Percentiles rank a stretch among this genome's conserved stretches.
phyloP scores from a whole-genome alignment of 805 yeast genomes.

The Candida anglica region DNA sequence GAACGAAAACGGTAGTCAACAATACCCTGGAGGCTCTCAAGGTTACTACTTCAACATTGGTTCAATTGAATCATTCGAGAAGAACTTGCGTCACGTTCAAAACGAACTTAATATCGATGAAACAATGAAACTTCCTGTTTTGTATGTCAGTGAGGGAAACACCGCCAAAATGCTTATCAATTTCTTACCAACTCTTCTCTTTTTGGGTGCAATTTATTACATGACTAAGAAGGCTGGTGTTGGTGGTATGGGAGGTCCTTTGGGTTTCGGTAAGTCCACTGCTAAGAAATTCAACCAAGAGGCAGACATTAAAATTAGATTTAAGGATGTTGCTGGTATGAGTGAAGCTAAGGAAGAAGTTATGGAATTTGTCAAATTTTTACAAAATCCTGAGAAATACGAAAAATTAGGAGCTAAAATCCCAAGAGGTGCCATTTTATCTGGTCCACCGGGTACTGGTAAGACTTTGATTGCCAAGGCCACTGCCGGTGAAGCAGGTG shows the following conservation, averaged over 20 bases:
- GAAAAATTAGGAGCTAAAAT: constrained; percentile 94
- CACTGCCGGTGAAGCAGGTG: constrained; percentile 99
- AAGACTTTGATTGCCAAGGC: constrained; percentile 96
- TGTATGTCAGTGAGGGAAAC: constrained; percentile 71
- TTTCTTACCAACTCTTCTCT: constrained; percentile 81
- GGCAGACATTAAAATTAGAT: constrained; percentile 81
- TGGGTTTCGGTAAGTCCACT: constrained; percentile 82
- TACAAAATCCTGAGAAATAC: constrained; percentile 85
- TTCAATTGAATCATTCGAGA: constrained; percentile 83
- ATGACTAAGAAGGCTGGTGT: constrained; percentile 67
- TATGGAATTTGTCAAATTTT: constrained; percentile 94
- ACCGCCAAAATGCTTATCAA: constrained; percentile 61
- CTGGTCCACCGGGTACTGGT: constrained; percentile 99
- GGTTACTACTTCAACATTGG: constrained; percentile 71
- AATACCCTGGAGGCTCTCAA: constrained; percentile 31
- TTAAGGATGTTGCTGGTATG: constrained; percentile 96
- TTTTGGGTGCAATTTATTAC: constrained; percentile 87
- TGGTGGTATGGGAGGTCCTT: constrained; percentile 79
- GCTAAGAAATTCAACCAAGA: constrained; percentile 92
- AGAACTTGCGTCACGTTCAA: constrained; percentile 71
- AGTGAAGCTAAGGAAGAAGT: constrained; percentile 96
- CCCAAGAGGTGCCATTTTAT: constrained; percentile 95
- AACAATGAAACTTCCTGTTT: constrained; percentile 72
- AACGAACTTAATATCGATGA: constrained; percentile 59
- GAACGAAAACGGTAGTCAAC: constrained; percentile 56